phyloP scores from a whole-genome alignment of 192 early-diverging fungal genomes.

The Linnemannia schmuckeri region DNA sequence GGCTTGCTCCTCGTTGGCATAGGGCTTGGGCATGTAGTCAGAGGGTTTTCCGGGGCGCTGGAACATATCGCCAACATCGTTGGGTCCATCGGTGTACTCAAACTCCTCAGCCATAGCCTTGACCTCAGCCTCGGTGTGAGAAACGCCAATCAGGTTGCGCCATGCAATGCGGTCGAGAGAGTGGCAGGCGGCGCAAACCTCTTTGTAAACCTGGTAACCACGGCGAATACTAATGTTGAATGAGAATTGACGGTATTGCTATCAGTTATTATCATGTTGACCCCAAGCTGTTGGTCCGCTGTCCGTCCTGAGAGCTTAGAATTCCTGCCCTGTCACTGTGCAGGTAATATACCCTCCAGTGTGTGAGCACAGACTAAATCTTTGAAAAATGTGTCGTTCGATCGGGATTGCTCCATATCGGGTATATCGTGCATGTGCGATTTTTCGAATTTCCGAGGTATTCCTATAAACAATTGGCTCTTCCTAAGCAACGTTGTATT shows the following conservation, averaged over 20 bases:
- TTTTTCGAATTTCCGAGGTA: not conserved
- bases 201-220: conserved; percentile 99
- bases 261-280: not conserved
- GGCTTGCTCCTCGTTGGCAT: conserved; percentile 97
- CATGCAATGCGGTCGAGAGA: conserved; percentile 93
- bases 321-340: too few relatives aligned
- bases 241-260: not conserved
- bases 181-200: conserved; percentile 98
- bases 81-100: conserved; percentile 93
- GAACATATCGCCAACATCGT: conserved; percentile 94
- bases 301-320: too few relatives aligned
- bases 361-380: not conserved
- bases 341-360: too few relatives aligned
- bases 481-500: not conserved
- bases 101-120: conserved; percentile 93
- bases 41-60: conserved; percentile 94
- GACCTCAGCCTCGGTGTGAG: conserved; percentile 92
- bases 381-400: not conserved
- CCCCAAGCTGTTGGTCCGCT: not conserved
- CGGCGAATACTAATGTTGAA: conserved; percentile 83
- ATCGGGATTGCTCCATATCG: not conserved
- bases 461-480: not conserved
- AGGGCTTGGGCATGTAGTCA: conserved; percentile 91
- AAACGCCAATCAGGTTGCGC: conserved; percentile 95
- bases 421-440: not conserved